A percentile compares a stretch with the other conserved stretches of the same genome.
phyloP scores from a whole-genome alignment of 495 filamentous ascomycete genomes.

The Letharia columbiana region DNA sequence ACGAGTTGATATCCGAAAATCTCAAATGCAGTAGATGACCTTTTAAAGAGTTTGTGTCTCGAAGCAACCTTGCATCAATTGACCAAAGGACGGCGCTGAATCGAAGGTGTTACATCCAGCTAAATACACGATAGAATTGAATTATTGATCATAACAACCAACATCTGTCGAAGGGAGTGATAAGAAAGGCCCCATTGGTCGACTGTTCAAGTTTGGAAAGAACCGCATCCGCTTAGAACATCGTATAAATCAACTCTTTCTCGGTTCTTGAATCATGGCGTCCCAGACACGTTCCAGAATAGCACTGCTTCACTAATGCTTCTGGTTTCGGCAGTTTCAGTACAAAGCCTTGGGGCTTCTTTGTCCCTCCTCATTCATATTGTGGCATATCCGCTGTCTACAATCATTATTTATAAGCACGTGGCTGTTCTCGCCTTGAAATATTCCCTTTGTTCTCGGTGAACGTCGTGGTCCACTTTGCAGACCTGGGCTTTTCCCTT shows the following conservation, averaged over 20 bases:
- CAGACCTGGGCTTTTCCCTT: background rate
- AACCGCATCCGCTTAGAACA: too few relatives aligned
- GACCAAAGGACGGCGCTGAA: too few relatives aligned
- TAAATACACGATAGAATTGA: too few relatives aligned
- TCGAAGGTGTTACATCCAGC: too few relatives aligned
- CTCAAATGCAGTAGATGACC: too few relatives aligned
- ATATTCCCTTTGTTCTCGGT: background rate
- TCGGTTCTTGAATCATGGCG: background rate
- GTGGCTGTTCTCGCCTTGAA: conserved; percentile 1
- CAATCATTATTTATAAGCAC: conserved; percentile 5
- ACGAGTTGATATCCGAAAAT: too few relatives aligned
- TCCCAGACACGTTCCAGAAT: background rate
- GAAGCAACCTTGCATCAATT: too few relatives aligned
- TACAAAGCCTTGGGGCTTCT: background rate
- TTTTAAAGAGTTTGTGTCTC: too few relatives aligned
- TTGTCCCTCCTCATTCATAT: background rate
- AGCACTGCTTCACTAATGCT: background rate
- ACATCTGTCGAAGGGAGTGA: too few relatives aligned
- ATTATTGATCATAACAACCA: too few relatives aligned
- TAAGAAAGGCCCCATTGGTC: too few relatives aligned
- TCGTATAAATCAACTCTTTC: background rate
- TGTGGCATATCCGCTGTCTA: background rate
- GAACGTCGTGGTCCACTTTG: background rate
- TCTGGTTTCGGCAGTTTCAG: background rate
- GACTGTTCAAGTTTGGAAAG: too few relatives aligned